Conservation (phyloP, 306 rosid species). For the Acacia acuminata region DNA sequence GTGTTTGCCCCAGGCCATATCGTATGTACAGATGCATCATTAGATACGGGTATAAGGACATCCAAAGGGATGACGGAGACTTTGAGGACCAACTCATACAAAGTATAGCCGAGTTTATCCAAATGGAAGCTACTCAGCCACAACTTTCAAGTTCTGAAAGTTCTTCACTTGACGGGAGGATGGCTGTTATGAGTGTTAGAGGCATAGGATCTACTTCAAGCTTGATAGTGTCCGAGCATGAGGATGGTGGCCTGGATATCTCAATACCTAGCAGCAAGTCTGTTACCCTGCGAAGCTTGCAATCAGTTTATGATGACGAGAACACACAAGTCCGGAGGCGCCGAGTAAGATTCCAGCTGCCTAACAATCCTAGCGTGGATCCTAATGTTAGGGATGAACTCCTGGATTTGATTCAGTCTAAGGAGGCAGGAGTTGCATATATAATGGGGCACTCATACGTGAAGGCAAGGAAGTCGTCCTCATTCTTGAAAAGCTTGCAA, state of each 20-base stretch:
- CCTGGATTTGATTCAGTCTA: constrained; percentile 72
- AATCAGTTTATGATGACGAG: constrained; percentile 69
- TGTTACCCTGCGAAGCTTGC: constrained; percentile 58
- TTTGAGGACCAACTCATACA: constrained; percentile 82
- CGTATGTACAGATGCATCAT: constrained; percentile 87
- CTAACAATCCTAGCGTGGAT: constrained; percentile 53
- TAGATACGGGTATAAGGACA: constrained; percentile 88
- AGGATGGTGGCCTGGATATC: constrained; percentile 39
- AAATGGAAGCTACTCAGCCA: constrained; percentile 81
- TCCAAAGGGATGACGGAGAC: constrained; percentile 75
- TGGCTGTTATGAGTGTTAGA: constrained; percentile 81
- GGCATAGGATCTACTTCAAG: constrained; percentile 45
- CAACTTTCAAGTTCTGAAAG: constrained; percentile 59
- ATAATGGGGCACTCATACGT: constrained; percentile 87
- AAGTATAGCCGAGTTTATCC: constrained; percentile 82
- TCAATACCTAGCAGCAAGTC: constrained; percentile 72
- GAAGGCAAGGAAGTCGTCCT: constrained; percentile 80
- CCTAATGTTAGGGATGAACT: constrained; percentile 74
- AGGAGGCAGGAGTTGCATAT: constrained; percentile 86
- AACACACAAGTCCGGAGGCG: constrained; percentile 60
- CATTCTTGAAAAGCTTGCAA: constrained; percentile 67
- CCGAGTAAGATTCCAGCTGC: constrained; percentile 69
- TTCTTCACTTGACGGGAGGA: constrained; percentile 72
- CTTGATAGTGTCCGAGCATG: constrained; percentile 51
- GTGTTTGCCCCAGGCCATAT: constrained; percentile 76